A percentile compares a stretch with the other conserved stretches of the same genome.
These are phyloP conservation scores for Strigomonas culicis DNA, from an alignment of 208 protist species.

Conservation along the genomic window DNA sequence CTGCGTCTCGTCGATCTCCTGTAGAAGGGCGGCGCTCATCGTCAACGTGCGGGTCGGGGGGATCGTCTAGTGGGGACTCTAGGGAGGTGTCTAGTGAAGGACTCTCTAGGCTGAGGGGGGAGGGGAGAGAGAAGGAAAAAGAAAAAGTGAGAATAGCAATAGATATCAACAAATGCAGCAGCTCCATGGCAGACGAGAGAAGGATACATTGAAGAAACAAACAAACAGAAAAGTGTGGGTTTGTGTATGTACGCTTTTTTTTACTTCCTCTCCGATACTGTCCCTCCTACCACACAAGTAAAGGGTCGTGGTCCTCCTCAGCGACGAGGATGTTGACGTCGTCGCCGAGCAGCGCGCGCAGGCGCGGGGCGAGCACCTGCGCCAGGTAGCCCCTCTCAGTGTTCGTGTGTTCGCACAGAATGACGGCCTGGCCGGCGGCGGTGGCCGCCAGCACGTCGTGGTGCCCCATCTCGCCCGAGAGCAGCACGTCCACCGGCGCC, in stretches of 20 bases:
- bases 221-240: background rate
- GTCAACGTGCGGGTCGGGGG: constrained; percentile 1
- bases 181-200: background rate
- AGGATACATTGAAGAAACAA: background rate
- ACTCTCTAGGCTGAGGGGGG: background rate
- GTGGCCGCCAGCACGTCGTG: constrained; percentile 90
- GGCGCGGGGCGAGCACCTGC: constrained; percentile 31
- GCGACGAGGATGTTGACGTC: constrained; percentile 55
- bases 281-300: constrained; percentile 52
- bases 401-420: constrained; percentile 93
- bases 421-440: constrained; percentile 67
- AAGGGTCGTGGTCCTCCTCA: constrained; percentile 63
- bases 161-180: background rate
- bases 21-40: constrained; percentile 33
- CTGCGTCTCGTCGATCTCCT: constrained; percentile 75
- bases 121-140: background rate
- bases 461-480: constrained; percentile 92
- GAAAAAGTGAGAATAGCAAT: constrained; percentile 4
- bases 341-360: constrained; percentile 44
- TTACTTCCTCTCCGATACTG: background rate
- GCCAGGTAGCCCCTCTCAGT: constrained; percentile 88
- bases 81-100: background rate
- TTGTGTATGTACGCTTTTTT: constrained; percentile 1
- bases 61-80: background rate
- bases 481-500: constrained; percentile 56